These are phyloP conservation scores for Brasenia schreberi DNA, from an alignment of 164 flowering plant genomes.

Conservation along the genomic window DNA sequence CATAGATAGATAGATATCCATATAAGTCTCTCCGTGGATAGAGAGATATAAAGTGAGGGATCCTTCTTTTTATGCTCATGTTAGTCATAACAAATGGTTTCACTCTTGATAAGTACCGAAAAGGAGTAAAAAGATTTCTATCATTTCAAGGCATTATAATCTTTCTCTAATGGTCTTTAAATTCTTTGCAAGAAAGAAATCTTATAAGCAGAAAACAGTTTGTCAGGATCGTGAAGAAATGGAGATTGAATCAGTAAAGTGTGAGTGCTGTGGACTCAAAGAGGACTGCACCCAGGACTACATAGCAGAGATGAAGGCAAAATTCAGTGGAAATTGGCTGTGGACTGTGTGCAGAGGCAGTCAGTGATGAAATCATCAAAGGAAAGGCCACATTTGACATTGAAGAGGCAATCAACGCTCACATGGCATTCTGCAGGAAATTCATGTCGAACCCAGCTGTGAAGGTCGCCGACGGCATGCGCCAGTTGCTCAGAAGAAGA, in stretches of 20 bases:
- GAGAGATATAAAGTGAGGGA: no score
- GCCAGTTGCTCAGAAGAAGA: constrained; percentile 63
- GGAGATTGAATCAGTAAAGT: constrained; percentile 73
- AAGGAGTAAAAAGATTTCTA: no score
- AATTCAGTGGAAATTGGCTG: constrained; percentile 89
- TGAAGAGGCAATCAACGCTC: constrained; percentile 68
- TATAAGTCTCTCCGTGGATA: no score
- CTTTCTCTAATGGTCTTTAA: not conserved
- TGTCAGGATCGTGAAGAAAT: constrained; percentile 10
- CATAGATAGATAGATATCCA: no score
- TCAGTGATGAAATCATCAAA: constrained; percentile 54
- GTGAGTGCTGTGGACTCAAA: constrained; percentile 90
- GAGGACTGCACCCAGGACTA: constrained; percentile 95
- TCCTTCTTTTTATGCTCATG: no score
- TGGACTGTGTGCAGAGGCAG: constrained; percentile 90
- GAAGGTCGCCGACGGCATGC: constrained; percentile 66
- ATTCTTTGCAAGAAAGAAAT: not conserved
- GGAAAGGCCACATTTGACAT: constrained; percentile 22
- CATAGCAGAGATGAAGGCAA: constrained; percentile 52
- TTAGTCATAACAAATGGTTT: no score
- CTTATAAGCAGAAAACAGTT: not conserved
- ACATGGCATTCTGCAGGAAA: constrained; percentile 59
- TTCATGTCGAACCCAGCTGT: constrained; percentile 60
- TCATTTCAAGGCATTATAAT: not conserved
- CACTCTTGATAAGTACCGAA: no score